Percentiles rank a stretch among this genome's conserved stretches.
These are phyloP conservation scores for Pestalotiopsis sp. DNA, from an alignment of 2,329 filamentous ascomycete species.

Conservation along the genomic window DNA sequence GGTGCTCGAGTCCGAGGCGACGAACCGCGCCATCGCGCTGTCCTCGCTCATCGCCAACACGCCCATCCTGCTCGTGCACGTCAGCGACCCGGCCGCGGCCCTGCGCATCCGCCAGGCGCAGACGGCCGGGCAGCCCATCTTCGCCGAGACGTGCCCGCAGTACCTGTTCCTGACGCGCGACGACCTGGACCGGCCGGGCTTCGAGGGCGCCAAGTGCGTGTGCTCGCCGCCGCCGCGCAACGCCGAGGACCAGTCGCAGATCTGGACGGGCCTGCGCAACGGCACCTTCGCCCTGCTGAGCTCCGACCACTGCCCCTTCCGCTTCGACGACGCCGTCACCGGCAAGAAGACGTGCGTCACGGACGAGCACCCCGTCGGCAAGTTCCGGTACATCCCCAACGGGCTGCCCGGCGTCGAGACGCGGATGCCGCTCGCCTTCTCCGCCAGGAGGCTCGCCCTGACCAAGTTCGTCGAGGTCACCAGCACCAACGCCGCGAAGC, in stretches of 20 bases:
- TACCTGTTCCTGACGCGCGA: conserved; percentile 55
- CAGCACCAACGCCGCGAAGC: conserved; percentile 55
- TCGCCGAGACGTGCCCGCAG: conserved; percentile 58
- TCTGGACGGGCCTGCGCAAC: conserved; percentile 51
- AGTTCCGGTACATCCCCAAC: conserved; percentile 61
- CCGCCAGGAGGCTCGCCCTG: conserved; percentile 39
- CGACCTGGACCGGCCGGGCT: conserved; percentile 50
- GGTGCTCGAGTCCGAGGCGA: conserved; percentile 53
- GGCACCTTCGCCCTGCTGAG: conserved; percentile 54
- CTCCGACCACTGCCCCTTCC: conserved; percentile 48
- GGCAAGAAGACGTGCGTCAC: conserved; percentile 52
- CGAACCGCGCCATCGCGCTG: conserved; percentile 52
- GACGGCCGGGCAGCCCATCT: conserved; percentile 48
- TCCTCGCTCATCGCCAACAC: conserved; percentile 48
- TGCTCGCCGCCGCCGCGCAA: conserved; percentile 55
- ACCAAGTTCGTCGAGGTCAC: conserved; percentile 57
- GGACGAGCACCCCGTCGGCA: conserved; percentile 41
- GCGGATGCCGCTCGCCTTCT: conserved; percentile 48
- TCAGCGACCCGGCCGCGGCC: conserved; percentile 48
- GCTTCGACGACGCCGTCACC: conserved; percentile 44
- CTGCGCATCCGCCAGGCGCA: conserved; percentile 49
- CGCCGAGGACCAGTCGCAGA: conserved; percentile 46
- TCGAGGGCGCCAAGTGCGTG: conserved; percentile 57
- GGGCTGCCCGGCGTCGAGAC: conserved; percentile 61
- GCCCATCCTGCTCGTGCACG: conserved; percentile 56